Conservation (phyloP, 2,329 filamentous ascomycete species). For the Phialocephala subalpina region DNA sequence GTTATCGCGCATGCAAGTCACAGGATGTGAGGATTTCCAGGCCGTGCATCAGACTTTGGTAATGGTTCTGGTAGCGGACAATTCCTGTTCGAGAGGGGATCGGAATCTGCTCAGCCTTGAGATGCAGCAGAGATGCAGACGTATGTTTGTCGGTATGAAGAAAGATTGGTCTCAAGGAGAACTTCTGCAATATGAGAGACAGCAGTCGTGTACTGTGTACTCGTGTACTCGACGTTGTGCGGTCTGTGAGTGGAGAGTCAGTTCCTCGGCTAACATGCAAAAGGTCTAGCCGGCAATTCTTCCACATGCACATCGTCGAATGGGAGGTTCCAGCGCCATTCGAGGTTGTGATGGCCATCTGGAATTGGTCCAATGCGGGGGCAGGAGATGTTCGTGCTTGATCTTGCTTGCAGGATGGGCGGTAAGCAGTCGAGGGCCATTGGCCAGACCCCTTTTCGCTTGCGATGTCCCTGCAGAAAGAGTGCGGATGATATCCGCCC, state of each 20-base stretch:
- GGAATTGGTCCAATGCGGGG: conserved; percentile 29
- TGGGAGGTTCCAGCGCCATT: conserved; percentile 20
- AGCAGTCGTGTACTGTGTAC: conserved; percentile 4
- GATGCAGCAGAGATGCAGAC: conserved; percentile 5
- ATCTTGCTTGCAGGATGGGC: conserved; percentile 37
- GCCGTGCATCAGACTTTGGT: conserved; percentile 21
- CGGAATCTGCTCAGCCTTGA: background rate
- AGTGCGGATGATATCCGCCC: background rate
- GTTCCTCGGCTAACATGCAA: background rate
- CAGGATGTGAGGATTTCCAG: conserved; percentile 24
- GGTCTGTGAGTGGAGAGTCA: background rate
- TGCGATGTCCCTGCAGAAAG: conserved; percentile 12
- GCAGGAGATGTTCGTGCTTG: conserved; percentile 8
- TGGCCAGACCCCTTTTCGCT: conserved; percentile 25
- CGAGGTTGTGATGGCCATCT: conserved; percentile 24
- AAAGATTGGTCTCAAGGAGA: background rate
- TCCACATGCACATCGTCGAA: conserved; percentile 22
- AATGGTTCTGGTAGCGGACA: conserved; percentile 9
- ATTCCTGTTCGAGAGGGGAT: conserved; percentile 9
- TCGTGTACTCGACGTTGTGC: background rate
- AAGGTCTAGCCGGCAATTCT: conserved; percentile 13
- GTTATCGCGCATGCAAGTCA: conserved; percentile 37
- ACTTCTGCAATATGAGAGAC: background rate
- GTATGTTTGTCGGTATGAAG: background rate
- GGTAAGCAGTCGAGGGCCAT: conserved; percentile 38